Percentiles rank a stretch among this genome's conserved stretches.
phyloP scores from a whole-genome alignment of 176 grass and related monocot genomes.

The Cenchrus fungigraminus region DNA sequence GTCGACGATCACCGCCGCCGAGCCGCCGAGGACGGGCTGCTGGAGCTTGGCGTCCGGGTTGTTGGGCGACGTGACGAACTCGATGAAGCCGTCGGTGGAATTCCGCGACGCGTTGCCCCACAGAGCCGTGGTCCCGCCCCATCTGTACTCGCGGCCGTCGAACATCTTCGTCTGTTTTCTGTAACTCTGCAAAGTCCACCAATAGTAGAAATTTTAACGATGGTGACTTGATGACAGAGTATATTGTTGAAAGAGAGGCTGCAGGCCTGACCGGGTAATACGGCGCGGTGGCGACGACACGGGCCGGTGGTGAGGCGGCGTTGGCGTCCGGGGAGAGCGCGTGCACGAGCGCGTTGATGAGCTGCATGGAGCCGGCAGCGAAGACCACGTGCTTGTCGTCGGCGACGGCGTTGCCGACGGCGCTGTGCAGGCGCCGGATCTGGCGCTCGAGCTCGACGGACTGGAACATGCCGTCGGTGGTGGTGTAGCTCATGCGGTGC shows the following conservation, averaged over 20 bases:
- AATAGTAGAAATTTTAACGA: background rate
- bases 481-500: conserved; percentile 65
- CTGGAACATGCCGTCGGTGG: conserved; percentile 28
- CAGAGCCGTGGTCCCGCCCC: conserved; percentile 44
- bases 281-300: conserved; percentile 60
- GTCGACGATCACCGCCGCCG: conserved; percentile 58
- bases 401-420: conserved; percentile 66
- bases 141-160: conserved; percentile 53
- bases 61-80: conserved; percentile 80
- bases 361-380: conserved; percentile 51
- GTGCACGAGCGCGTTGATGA: conserved; percentile 74
- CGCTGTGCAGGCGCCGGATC: conserved; percentile 60
- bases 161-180: conserved; percentile 29
- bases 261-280: conserved; percentile 47
- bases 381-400: conserved; percentile 67
- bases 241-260: too few species aligned
- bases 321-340: conserved; percentile 52
- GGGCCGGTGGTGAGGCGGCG: conserved; percentile 36
- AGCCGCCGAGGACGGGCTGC: conserved; percentile 46
- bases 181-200: conserved; percentile 40
- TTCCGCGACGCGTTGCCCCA: conserved; percentile 40
- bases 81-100: conserved; percentile 38
- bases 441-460: conserved; percentile 68
- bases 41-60: conserved; percentile 61
- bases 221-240: too few species aligned